These are phyloP conservation scores for Taphrina communis DNA, from an alignment of 1,139 yeast species.

Conservation along the genomic window DNA sequence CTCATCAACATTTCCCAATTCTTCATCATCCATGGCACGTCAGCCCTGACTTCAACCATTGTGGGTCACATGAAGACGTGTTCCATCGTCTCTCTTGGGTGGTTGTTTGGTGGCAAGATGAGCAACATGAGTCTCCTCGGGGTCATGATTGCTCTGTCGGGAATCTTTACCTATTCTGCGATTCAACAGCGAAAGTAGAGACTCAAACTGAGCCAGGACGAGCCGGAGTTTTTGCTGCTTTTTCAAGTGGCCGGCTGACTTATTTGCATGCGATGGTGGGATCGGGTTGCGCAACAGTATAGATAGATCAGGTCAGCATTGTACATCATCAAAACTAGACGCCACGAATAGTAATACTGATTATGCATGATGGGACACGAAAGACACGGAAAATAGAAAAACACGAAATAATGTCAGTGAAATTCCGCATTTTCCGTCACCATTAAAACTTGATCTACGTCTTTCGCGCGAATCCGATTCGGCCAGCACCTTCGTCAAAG, in stretches of 20 bases:
- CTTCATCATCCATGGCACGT: constrained; percentile 40
- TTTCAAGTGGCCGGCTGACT: no score
- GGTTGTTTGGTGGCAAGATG: constrained; percentile 41
- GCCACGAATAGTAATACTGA: no score
- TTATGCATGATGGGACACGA: no score
- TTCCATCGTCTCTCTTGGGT: constrained; percentile 40
- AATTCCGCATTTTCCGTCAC: no score
- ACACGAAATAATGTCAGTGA: no score
- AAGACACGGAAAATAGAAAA: neutral
- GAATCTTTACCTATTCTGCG: constrained; percentile 38
- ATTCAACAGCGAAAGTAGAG: constrained; percentile 24
- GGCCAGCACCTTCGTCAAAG: neutral
- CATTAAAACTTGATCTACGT: no score
- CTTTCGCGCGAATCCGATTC: constrained; percentile 8
- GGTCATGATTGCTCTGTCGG: constrained; percentile 32
- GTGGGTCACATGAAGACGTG: constrained; percentile 41
- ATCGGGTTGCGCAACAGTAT: no score
- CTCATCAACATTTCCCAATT: constrained; percentile 39
- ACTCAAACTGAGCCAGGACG: no score
- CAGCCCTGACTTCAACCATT: constrained; percentile 39
- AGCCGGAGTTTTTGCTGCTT: no score
- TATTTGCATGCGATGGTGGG: no score
- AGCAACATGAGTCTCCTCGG: constrained; percentile 39
- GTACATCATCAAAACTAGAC: no score
- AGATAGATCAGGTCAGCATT: no score